phyloP scores from a whole-genome alignment of 352 stramenopile genomes.

The Blastocystis sp. region DNA sequence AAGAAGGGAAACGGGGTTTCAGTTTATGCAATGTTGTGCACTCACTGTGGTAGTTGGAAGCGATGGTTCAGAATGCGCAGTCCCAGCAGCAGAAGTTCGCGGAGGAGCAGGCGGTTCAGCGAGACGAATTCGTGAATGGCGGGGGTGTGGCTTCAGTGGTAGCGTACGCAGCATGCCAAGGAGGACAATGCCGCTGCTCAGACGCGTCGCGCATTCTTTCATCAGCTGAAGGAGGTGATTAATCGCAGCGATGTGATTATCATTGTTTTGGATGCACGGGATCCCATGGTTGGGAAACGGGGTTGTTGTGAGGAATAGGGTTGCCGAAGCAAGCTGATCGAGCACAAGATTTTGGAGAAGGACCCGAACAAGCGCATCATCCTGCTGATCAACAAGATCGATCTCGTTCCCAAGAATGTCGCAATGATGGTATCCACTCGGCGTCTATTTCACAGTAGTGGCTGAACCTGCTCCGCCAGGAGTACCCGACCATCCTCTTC shows the following conservation, averaged over 20 bases:
- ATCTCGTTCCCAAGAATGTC: slow-evolving; percentile 87
- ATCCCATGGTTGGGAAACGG: slow-evolving; percentile 79
- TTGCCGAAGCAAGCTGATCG: slow-evolving; percentile 85
- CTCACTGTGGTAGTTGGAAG: not conserved
- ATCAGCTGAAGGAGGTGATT: slow-evolving; percentile 92
- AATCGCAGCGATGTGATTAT: slow-evolving; percentile 91
- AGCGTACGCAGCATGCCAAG: slow-evolving; percentile 8
- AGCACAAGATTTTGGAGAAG: slow-evolving; percentile 86
- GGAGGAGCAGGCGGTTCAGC: not conserved
- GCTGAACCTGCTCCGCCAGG: slow-evolving; percentile 86
- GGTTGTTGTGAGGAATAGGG: slow-evolving; percentile 72
- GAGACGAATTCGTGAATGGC: not conserved
- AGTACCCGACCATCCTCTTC: slow-evolving; percentile 90
- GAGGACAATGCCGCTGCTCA: slow-evolving; percentile 68
- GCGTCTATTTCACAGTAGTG: slow-evolving; percentile 75
- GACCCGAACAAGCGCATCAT: slow-evolving; percentile 90
- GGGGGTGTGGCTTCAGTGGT: no score
- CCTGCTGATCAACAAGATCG: slow-evolving; percentile 97
- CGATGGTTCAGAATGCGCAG: slow-evolving; percentile 27
- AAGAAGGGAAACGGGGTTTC: not conserved
- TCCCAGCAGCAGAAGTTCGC: slow-evolving; percentile 3
- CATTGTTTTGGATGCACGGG: slow-evolving; percentile 92
- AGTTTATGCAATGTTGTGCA: not conserved
- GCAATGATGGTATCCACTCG: slow-evolving; percentile 10
- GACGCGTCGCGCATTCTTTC: slow-evolving; percentile 88